A percentile compares a stretch with the other conserved stretches of the same genome.
These are phyloP conservation scores for Lipomyces spencermartinsiae DNA, from an alignment of 805 yeast species.

Conservation along the genomic window DNA sequence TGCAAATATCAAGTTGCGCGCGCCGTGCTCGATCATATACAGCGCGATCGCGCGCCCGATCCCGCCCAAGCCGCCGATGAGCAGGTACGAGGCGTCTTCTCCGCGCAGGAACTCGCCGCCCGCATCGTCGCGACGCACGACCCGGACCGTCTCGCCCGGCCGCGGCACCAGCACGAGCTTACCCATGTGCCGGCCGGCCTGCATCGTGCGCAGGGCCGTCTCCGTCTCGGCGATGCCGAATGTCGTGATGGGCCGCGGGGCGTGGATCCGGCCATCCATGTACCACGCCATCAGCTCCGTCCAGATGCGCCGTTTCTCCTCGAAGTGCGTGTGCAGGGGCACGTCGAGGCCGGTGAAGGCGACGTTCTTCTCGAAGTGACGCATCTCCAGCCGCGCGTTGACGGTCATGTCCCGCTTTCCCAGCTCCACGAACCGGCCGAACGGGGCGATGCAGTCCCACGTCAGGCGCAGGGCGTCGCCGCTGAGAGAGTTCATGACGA, in stretches of 20 bases:
- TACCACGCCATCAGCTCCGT: constrained; percentile 1
- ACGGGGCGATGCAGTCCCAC: background rate
- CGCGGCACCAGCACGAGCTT: background rate
- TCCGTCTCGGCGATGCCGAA: background rate
- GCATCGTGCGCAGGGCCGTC: background rate
- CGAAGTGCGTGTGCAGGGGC: background rate
- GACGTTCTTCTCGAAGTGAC: background rate
- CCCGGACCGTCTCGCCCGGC: background rate
- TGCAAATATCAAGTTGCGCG: background rate
- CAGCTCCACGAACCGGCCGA: background rate
- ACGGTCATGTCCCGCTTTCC: background rate
- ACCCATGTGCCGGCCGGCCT: background rate
- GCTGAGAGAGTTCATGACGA: background rate
- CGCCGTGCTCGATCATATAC: background rate
- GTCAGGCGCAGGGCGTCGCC: background rate
- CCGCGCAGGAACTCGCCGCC: background rate
- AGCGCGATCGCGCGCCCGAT: background rate
- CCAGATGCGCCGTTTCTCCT: background rate
- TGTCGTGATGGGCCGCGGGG: background rate
- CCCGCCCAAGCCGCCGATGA: background rate
- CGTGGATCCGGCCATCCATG: background rate
- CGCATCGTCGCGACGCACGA: background rate
- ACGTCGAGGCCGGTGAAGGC: background rate
- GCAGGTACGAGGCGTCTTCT: background rate
- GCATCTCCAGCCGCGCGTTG: background rate